These are phyloP conservation scores for Penicillium sp. DNA, from an alignment of 2,329 filamentous ascomycete species.

Conservation along the genomic window DNA sequence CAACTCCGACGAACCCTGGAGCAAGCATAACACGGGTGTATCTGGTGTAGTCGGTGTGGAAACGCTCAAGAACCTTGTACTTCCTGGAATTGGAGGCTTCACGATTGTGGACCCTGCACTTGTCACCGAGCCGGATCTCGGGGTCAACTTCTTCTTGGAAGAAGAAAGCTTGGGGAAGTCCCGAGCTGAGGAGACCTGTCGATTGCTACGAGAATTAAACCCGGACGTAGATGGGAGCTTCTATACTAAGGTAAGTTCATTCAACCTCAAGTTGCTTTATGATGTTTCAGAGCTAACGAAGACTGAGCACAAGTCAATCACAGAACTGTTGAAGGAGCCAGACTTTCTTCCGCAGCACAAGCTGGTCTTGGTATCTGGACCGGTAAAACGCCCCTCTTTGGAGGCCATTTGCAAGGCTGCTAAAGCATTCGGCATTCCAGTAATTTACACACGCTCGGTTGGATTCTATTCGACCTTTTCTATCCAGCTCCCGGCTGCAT, in stretches of 20 bases:
- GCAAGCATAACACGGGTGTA: constrained; percentile 40
- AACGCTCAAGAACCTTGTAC: constrained; percentile 89
- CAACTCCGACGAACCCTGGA: constrained; percentile 52
- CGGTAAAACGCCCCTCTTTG: constrained; percentile 49
- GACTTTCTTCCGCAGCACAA: constrained; percentile 45
- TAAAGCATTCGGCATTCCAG: constrained; percentile 55
- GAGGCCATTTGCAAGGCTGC: constrained; percentile 44
- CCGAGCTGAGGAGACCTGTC: constrained; percentile 67
- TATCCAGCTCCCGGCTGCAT: constrained; percentile 64
- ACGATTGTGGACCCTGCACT: constrained; percentile 74
- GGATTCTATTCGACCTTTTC: constrained; percentile 88
- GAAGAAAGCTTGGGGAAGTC: constrained; percentile 65
- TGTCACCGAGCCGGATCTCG: constrained; percentile 75
- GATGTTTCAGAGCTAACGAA: background rate
- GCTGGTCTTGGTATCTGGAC: constrained; percentile 54
- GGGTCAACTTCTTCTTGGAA: constrained; percentile 94
- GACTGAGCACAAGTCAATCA: too few relatives aligned
- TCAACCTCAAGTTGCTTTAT: too few relatives aligned
- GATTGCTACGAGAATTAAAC: constrained; percentile 76
- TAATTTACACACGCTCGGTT: constrained; percentile 75
- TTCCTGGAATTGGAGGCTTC: constrained; percentile 84
- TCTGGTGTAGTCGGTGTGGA: constrained; percentile 82
- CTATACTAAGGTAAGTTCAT: constrained; percentile 51
- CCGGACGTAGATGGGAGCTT: constrained; percentile 78
- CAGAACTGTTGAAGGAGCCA: too few relatives aligned